Evolutionary conservation across 306 rosid species (phyloP).

Genomic region (cucumber (Cucumis sativus)): Cucumber_9930_V3 NC_026658.2:7091001-7091500

Average conservation of each 20-base stretch:
- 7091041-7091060: constrained; percentile 77
- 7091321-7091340: no score
- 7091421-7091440: no score
- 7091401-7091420: no score
- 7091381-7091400: no score
- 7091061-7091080: constrained; percentile 51
- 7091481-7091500: no score
- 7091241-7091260: background rate
- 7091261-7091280: no score
- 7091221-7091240: background rate
- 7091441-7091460: no score
- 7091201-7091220: background rate
- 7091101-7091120: constrained; percentile 78
- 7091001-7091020: background rate
- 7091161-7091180: background rate
- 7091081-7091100: constrained; percentile 99
- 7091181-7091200: background rate
- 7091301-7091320: no score
- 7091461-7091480: no score
- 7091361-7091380: no score
- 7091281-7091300: no score
- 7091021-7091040: constrained; percentile 79
- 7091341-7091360: no score
- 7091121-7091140: constrained; percentile 32
- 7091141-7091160: background rate